phyloP scores from a whole-genome alignment of 495 filamentous ascomycete species.

The Patellaria atrata region DNA sequence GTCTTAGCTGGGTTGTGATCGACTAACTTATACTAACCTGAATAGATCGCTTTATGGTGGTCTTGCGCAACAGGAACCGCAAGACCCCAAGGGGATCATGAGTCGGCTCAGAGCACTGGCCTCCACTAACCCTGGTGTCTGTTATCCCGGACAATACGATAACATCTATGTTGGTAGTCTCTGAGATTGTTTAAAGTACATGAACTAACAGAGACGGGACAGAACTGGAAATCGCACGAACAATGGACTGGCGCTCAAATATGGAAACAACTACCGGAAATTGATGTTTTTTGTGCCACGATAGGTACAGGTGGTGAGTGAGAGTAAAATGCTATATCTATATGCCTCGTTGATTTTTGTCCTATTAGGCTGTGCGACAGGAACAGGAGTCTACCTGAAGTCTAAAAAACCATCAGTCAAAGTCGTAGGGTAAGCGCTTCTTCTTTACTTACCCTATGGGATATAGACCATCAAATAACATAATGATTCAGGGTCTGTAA shows the following conservation, averaged over 20 bases:
- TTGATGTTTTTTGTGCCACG: conserved; percentile 42
- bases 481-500: conserved; percentile 31
- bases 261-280: conserved; percentile 40
- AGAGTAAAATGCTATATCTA: not conserved
- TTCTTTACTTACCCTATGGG: too few species aligned
- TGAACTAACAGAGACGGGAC: not conserved
- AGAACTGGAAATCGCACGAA: conserved; percentile 46
- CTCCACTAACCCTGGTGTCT: conserved; percentile 26
- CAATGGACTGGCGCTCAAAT: conserved; percentile 48
- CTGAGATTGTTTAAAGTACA: too few species aligned
- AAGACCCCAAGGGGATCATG: conserved; percentile 40
- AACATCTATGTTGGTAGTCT: conserved; percentile 34
- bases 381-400: conserved; percentile 40
- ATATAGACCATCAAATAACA: not conserved
- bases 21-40: conserved; percentile 10
- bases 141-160: conserved; percentile 46
- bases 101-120: conserved; percentile 30
- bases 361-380: conserved; percentile 36
- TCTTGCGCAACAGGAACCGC: conserved; percentile 41
- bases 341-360: not conserved
- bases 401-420: conserved; percentile 36
- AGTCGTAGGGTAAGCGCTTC: conserved; percentile 26
- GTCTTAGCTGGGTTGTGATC: too few species aligned
- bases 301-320: conserved; percentile 37
- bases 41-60: conserved; percentile 37